These are phyloP conservation scores for Solanum infundibuliforme DNA, from an alignment of 257 asterid genomes.

Conservation along the genomic window DNA sequence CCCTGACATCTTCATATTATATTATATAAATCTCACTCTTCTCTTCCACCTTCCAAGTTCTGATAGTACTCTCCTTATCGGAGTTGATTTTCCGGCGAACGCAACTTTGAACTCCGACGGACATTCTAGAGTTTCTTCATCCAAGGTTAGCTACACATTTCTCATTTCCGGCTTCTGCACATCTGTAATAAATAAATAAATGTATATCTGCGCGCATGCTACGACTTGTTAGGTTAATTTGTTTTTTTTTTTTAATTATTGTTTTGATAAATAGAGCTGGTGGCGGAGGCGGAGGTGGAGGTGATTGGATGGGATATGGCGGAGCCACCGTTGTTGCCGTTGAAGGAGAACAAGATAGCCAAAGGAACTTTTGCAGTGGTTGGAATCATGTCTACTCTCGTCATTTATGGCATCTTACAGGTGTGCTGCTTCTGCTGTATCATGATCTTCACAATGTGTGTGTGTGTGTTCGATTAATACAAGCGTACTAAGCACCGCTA, in stretches of 20 bases:
- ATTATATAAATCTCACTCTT: neutral
- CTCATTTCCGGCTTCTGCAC: neutral
- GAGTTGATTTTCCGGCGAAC: neutral
- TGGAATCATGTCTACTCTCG: constrained; percentile 91
- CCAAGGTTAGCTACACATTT: neutral
- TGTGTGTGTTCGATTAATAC: neutral
- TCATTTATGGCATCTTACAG: constrained; percentile 86
- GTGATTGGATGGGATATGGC: constrained; percentile 63
- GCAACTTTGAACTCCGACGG: neutral
- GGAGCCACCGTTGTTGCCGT: constrained; percentile 38
- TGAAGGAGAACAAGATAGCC: constrained; percentile 50
- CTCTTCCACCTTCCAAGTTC: neutral
- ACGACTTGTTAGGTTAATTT: neutral
- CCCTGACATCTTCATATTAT: neutral
- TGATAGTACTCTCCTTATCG: neutral
- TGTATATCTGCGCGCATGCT: neutral
- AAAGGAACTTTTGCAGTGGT: constrained; percentile 65
- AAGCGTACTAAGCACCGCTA: too few species aligned
- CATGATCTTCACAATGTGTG: neutral
- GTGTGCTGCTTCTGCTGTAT: constrained; percentile 14
- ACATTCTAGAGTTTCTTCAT: neutral
- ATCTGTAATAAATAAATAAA: neutral
- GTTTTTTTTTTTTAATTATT: neutral
- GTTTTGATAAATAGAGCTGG: constrained; percentile 7
- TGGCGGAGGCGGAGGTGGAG: constrained; percentile 22